These are phyloP conservation scores for Lipomyces sp. DNA, from an alignment of 805 yeast species.

Conservation along the genomic window DNA sequence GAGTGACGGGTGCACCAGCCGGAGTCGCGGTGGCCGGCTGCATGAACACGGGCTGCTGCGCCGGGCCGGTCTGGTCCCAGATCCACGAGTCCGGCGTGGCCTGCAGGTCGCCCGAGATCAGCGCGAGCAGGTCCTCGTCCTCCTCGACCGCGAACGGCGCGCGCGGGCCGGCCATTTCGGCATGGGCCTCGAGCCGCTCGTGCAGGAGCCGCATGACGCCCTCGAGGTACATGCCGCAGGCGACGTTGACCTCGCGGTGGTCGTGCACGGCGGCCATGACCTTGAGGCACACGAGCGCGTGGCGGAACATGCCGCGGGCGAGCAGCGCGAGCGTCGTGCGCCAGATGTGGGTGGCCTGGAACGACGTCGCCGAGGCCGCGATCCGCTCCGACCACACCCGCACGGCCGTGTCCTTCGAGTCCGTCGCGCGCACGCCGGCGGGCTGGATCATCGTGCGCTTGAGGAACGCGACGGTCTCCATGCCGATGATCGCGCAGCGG, in stretches of 20 bases:
- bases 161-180: neutral
- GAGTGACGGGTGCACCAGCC: neutral
- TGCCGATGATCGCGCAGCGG: constrained; percentile 13
- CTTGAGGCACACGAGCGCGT: constrained; percentile 23
- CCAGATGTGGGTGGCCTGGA: constrained; percentile 16
- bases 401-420: neutral
- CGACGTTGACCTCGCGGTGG: constrained; percentile 23
- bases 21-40: neutral
- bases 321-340: constrained; percentile 16
- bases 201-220: constrained; percentile 13
- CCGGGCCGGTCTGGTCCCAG: constrained; percentile 6
- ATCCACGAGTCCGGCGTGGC: constrained; percentile 23
- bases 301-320: constrained; percentile 21
- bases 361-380: constrained; percentile 8
- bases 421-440: neutral
- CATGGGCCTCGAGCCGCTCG: constrained; percentile 1
- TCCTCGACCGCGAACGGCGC: constrained; percentile 11
- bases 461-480: constrained; percentile 24
- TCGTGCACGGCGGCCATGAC: constrained; percentile 21
- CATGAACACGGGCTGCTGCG: no score
- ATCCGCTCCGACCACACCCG: constrained; percentile 17
- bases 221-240: constrained; percentile 19
- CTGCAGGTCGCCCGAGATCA: constrained; percentile 46
- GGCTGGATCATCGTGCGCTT: constrained; percentile 18
- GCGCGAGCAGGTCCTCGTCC: constrained; percentile 23